Evolutionary conservation across 441 rosid species (phyloP).

Genomic region (Mallotus repandus): DNA sequence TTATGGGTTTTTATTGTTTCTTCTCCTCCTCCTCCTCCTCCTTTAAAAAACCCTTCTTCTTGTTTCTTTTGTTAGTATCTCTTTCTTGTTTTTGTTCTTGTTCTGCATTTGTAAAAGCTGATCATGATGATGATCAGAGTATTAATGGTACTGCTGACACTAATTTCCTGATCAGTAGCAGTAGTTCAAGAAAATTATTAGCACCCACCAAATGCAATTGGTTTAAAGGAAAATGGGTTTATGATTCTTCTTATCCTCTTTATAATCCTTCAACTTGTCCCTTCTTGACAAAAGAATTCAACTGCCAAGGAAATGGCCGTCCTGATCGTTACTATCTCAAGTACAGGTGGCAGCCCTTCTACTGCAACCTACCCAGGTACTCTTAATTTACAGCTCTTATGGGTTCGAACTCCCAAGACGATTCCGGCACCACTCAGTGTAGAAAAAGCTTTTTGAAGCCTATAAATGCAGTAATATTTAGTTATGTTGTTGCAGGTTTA

Average conservation of each 20-base stretch:
- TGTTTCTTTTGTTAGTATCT: conserved; percentile 34
- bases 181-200: conserved; percentile 5
- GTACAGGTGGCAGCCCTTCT: conserved; percentile 85
- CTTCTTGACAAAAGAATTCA: conserved; percentile 71
- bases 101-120: conserved; percentile 19
- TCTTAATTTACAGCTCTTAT: too few relatives aligned
- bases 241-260: conserved; percentile 66
- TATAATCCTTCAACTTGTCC: conserved; percentile 69
- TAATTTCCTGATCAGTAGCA: background rate
- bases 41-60: conserved; percentile 16
- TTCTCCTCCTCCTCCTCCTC: conserved; percentile 17
- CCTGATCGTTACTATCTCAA: conserved; percentile 64
- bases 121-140: background rate
- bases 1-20: background rate
- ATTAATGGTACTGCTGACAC: background rate
- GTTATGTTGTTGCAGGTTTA: conserved; percentile 35
- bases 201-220: conserved; percentile 45
- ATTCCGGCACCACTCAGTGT: too few relatives aligned
- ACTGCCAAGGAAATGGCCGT: conserved; percentile 78
- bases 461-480: background rate
- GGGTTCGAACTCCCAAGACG: too few relatives aligned
- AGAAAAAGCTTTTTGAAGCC: too few relatives aligned
- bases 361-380: conserved; percentile 73
- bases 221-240: conserved; percentile 82
- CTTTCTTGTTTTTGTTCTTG: background rate